Evolutionary conservation across 495 filamentous ascomycete genomes (phyloP).

Genomic region (Massariosphaeria phaeospora): DNA sequence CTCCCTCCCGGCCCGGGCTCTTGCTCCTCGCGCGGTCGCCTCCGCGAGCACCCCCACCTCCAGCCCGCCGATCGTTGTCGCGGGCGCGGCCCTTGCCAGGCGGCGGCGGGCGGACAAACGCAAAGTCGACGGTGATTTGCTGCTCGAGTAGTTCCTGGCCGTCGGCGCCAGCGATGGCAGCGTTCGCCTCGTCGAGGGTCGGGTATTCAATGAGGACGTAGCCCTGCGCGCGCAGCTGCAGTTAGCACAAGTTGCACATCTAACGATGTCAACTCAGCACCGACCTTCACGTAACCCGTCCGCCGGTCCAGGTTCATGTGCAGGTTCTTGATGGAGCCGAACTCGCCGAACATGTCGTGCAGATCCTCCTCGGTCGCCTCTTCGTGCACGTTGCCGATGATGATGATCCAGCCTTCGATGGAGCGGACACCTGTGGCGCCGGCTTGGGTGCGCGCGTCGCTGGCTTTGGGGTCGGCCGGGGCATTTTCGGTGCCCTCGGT

Average conservation of each 20-base stretch:
- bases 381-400: constrained; percentile 95
- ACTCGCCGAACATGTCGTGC: constrained; percentile 90
- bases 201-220: constrained; percentile 93
- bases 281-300: constrained; percentile 96
- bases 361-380: constrained; percentile 96
- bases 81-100: constrained; percentile 51
- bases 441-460: constrained; percentile 63
- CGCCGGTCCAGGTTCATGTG: constrained; percentile 90
- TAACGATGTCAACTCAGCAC: constrained; percentile 15
- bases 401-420: constrained; percentile 98
- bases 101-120: constrained; percentile 91
- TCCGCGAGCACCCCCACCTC: constrained; percentile 48
- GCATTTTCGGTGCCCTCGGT: constrained; percentile 3
- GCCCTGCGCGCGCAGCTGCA: constrained; percentile 55
- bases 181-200: constrained; percentile 76
- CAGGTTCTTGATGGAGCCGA: constrained; percentile 95
- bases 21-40: constrained; percentile 52
- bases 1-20: constrained; percentile 44
- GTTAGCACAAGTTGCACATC: constrained; percentile 7
- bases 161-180: constrained; percentile 80
- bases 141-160: constrained; percentile 83
- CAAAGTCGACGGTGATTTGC: constrained; percentile 88
- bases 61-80: constrained; percentile 48
- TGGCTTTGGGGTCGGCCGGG: constrained; percentile 46
- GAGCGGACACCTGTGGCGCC: constrained; percentile 90